These are phyloP conservation scores for Citrullus amarus DNA, from an alignment of 306 rosid species.

Conservation along the genomic window DNA sequence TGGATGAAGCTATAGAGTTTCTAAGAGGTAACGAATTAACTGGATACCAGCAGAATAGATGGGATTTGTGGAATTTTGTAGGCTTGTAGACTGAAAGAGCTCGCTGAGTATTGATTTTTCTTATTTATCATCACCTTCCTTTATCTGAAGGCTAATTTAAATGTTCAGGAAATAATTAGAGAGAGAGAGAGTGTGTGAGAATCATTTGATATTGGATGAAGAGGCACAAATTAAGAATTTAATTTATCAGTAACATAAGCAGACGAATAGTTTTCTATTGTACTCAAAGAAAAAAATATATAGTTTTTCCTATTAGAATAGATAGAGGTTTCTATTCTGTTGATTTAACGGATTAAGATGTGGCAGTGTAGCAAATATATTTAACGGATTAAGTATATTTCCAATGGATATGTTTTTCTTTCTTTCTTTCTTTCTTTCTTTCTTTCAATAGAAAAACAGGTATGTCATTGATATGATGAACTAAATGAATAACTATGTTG, in stretches of 20 bases:
- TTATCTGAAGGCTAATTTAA: neutral
- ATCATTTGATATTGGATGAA: neutral
- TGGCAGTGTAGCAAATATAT: neutral
- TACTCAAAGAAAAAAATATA: neutral
- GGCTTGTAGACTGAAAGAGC: neutral
- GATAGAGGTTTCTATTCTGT: neutral
- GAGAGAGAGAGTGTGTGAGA: too few species aligned
- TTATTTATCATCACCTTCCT: neutral
- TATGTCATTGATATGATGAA: neutral
- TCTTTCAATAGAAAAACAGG: neutral
- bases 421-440: too few species aligned
- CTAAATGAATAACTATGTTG: neutral
- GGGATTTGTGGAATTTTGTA: neutral
- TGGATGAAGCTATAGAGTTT: constrained; percentile 89
- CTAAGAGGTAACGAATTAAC: constrained; percentile 49
- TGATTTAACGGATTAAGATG: neutral
- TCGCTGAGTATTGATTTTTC: neutral
- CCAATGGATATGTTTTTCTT: neutral
- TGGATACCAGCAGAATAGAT: neutral
- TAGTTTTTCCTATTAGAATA: neutral
- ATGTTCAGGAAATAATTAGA: neutral
- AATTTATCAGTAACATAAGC: neutral
- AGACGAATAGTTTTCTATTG: neutral
- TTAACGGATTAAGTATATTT: neutral
- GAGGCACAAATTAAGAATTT: neutral